Evolutionary conservation across 345 rosid species (phyloP).

Genomic region (Stellera chamaejasme): DNA sequence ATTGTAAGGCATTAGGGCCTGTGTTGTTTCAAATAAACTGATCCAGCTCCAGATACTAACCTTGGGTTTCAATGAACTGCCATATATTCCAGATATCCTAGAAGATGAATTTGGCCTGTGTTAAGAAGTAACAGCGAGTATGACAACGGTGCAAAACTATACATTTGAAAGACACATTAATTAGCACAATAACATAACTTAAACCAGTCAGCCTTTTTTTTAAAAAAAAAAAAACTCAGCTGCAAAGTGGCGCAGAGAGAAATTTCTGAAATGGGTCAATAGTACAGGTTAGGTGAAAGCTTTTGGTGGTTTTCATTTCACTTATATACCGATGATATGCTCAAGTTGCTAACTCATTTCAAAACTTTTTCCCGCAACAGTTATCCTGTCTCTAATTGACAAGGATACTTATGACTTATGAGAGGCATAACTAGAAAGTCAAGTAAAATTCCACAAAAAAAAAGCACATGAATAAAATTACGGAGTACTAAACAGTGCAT

Average conservation of each 20-base stretch:
- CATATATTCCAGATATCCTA: slow-evolving; percentile 25
- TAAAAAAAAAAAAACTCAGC: background rate
- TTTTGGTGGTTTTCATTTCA: no score
- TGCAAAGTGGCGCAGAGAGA: no score
- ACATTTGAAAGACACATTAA: slow-evolving; percentile 1
- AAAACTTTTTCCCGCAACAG: no score
- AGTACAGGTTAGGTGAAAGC: no score
- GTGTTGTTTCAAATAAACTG: background rate
- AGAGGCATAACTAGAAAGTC: background rate
- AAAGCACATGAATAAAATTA: background rate
- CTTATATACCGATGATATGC: no score
- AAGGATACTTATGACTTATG: no score
- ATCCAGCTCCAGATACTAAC: slow-evolving; percentile 29
- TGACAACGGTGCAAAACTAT: slow-evolving; percentile 3
- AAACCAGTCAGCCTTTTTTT: background rate
- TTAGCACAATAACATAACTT: slow-evolving; percentile 5
- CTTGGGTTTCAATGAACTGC: slow-evolving; percentile 33
- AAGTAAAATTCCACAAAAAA: background rate
- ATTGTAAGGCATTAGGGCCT: slow-evolving; percentile 16
- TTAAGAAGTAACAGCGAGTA: background rate
- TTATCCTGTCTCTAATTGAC: no score
- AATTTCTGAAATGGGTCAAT: no score
- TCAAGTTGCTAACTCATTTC: no score
- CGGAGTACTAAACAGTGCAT: background rate
- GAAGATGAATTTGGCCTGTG: slow-evolving; percentile 41